Base-by-base conservation (phyloP, 495 filamentous ascomycete species). In the Chaetomium fimeti region DNA sequence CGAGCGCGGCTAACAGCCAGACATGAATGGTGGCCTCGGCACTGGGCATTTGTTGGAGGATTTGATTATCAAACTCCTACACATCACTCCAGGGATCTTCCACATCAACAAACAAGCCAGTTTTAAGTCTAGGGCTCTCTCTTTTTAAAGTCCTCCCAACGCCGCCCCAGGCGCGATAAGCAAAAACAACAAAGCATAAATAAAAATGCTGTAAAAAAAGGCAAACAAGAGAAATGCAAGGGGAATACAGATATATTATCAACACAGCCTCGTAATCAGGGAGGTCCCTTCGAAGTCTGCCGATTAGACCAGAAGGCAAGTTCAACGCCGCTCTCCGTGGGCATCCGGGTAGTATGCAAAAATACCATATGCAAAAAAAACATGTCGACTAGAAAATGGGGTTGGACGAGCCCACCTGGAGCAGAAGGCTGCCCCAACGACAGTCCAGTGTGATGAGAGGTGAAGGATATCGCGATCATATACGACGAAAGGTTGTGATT, bases 351-450 rank as follows among this genome's bases (percentile, higher is more conserved):
- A 32, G 5, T 47, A 62, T 62, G 51, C 51, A 62, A 62, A 51
- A 61, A 40, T 52, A 60, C 11, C 49, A 62, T 43, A 62, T 54
- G 51, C 49, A 62, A 54, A 60, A 51, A 60, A 54, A 60, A 51
- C 51, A 57, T 43, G 48, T 20, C 1, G 18, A 5, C 29, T 27
- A 16, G 29, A 5, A 13, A 28, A 9, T 40, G 58, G 9, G 3
- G 45, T n/a, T 11, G 20, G 25, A 4, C 18, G 2, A 13, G 25
- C 43, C 45, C 12, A 32, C 12, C 18, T 42, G n/a, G 43, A 42
- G 4, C 16, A 18, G 11, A 13, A 9, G 29, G n/a, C 5, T 20
- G 42, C 27, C 12, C 7, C 18, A 3, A 13, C 38, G 15, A 58
- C 40, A 43, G 4, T 2, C 25, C 25, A 28, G 38, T 25, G 8